Base-by-base conservation (phyloP, 192 early-diverging fungal species). In the Chytriomyces sp. region DNA sequence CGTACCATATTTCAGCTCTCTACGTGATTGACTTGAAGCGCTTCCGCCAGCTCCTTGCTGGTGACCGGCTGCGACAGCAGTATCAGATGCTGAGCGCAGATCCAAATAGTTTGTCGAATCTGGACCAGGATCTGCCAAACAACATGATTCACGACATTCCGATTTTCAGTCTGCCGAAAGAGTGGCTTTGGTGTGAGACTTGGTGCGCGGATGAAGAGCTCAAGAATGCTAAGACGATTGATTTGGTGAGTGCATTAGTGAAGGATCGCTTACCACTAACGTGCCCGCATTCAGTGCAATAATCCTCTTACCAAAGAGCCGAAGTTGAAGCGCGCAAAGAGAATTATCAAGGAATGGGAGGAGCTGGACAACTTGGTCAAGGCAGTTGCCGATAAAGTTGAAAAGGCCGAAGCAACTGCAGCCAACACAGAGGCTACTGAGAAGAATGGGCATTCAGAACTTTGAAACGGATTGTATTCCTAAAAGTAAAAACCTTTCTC, bases 171-270 rank as follows among this genome's bases (percentile, higher is more conserved):
- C 77, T 98, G 76, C 94, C 95, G 2, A 94, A 97, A 75, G 95
- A 96, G 59, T 98, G 96, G 96, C 82, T 99, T 54, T 99, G 97
- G 97, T 99, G 97, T 74, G 94, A 98, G 79, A 99, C 97, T 5
- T 99, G 97, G 97, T 99, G 97, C 77, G 89, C 90, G 33, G 93
- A 98, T 73, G 88, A 85, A 57, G 86, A 85, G 3, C 73, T 98
- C 52, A 85, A 84, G n/a, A 89, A 61, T 14, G 97, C 97, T 3
- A 96, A 95, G 79, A 98, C 97, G 0, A 99, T 99, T 66, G 97
- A 99, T 82, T 82, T 99, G 86, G 91, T 92, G 83, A 82, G 77
- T 57, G 33, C 44, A 28, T 39, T 60, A 10, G 31, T 5, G n/a
- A 62, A 39, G 49, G 19, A 39, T 30, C 31, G 26, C 1, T 39